A percentile compares a stretch with the other conserved stretches of the same genome.
Evolutionary conservation across 768 basidiomycete genomes (phyloP).

Genomic region (Boletus reticulatus): DNA sequence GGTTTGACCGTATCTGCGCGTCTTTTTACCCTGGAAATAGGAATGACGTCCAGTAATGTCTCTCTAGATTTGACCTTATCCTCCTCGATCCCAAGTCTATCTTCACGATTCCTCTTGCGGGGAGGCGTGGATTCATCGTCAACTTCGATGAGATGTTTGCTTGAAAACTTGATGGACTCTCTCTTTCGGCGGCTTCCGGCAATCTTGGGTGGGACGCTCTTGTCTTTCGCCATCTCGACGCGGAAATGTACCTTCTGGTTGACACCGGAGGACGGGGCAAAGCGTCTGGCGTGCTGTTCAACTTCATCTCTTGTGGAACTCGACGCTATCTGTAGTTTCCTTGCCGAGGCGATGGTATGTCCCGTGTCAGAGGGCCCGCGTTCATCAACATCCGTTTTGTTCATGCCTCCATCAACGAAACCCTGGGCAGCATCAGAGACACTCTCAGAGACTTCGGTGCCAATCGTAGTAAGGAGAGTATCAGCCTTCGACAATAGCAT

Average conservation of each 20-base stretch:
- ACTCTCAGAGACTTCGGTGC: background rate
- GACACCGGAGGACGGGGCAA: background rate
- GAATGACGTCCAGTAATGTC: background rate
- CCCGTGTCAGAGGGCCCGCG: background rate
- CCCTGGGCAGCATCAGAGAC: background rate
- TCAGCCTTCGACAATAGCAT: slow-evolving; percentile 2
- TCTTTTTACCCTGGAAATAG: slow-evolving; percentile 25
- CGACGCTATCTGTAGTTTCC: background rate
- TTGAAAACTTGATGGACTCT: slow-evolving; percentile 8
- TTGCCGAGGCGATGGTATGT: background rate
- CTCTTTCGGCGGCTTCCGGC: slow-evolving; percentile 29
- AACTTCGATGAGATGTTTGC: slow-evolving; percentile 4
- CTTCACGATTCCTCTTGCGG: slow-evolving; percentile 21
- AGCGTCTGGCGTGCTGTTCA: background rate
- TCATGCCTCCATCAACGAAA: background rate
- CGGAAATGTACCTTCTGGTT: background rate
- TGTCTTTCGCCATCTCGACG: slow-evolving; percentile 1
- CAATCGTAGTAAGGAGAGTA: background rate
- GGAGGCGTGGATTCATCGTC: slow-evolving; percentile 14
- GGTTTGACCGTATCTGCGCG: slow-evolving; percentile 34
- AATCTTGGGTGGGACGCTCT: slow-evolving; percentile 8
- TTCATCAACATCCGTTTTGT: background rate
- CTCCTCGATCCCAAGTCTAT: background rate
- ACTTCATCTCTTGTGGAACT: background rate
- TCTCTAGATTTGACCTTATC: background rate